These are phyloP conservation scores for Cadophora sp. DNA, from an alignment of 2,329 filamentous ascomycete species.

Conservation along the genomic window DNA sequence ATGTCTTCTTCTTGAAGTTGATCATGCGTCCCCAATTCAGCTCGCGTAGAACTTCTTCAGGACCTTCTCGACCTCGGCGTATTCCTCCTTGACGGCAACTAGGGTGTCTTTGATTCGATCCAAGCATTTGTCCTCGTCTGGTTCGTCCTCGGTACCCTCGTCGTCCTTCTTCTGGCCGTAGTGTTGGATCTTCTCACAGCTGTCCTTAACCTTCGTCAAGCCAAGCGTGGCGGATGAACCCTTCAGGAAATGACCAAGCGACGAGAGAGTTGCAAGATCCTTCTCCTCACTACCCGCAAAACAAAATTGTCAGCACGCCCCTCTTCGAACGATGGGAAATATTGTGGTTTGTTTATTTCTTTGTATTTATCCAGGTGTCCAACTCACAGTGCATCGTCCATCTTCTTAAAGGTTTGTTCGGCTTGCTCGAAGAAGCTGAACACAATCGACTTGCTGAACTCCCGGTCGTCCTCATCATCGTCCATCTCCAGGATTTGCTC, in stretches of 20 bases:
- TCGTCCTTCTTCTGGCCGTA: conserved; percentile 85
- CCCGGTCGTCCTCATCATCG: conserved; percentile 81
- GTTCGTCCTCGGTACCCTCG: conserved; percentile 70
- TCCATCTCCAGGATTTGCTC: conserved; percentile 99
- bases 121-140: conserved; percentile 72
- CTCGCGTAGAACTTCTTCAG: conserved; percentile 58
- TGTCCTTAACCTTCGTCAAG: conserved; percentile 87
- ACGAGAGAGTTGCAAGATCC: conserved; percentile 78
- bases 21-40: conserved; percentile 19
- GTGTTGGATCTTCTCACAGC: conserved; percentile 96
- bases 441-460: conserved; percentile 90
- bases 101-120: conserved; percentile 74
- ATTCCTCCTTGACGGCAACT: conserved; percentile 76
- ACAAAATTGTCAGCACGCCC: conserved; percentile 19
- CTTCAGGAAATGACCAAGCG: conserved; percentile 94
- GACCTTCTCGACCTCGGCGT: conserved; percentile 72
- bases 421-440: conserved; percentile 94
- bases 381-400: conserved; percentile 83
- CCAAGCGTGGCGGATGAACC: conserved; percentile 95
- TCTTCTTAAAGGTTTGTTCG: conserved; percentile 81
- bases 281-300: conserved; percentile 60
- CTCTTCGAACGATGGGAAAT: neutral
- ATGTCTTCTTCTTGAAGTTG: neutral
- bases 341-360: too few relatives aligned
- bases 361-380: neutral